These are phyloP conservation scores for Spathaspora sp. DNA, from an alignment of 1,139 yeast genomes.

Conservation along the genomic window DNA sequence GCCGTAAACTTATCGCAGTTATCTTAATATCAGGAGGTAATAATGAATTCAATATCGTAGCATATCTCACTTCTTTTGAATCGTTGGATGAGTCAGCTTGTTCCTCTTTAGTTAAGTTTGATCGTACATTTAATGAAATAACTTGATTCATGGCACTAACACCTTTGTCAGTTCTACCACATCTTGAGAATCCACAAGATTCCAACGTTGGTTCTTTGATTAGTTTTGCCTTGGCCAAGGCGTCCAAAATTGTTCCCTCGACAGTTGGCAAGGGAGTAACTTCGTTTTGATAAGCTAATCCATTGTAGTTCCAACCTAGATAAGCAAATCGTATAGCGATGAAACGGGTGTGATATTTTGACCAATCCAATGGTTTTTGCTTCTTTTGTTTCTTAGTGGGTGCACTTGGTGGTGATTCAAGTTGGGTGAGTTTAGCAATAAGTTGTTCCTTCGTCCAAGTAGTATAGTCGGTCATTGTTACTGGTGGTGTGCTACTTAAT, in stretches of 20 bases:
- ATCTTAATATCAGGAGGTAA: conserved; percentile 80
- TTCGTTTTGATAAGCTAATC: conserved; percentile 77
- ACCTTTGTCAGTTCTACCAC: conserved; percentile 96
- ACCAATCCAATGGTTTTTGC: conserved; percentile 63
- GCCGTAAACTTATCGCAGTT: conserved; percentile 80
- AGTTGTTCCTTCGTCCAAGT: conserved; percentile 55
- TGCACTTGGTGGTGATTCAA: conserved; percentile 32
- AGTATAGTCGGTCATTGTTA: conserved; percentile 28
- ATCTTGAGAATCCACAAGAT: conserved; percentile 73
- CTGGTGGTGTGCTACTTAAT: conserved; percentile 10
- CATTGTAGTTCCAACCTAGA: conserved; percentile 91
- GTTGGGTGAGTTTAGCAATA: conserved; percentile 44
- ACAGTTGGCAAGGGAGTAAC: conserved; percentile 84
- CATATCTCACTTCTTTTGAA: conserved; percentile 68
- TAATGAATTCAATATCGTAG: conserved; percentile 69
- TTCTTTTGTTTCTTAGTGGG: conserved; percentile 13
- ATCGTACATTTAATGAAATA: conserved; percentile 74
- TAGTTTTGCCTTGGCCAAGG: conserved; percentile 65
- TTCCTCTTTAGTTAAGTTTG: conserved; percentile 56
- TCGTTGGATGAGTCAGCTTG: conserved; percentile 61
- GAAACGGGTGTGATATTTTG: conserved; percentile 62
- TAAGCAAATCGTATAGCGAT: conserved; percentile 85
- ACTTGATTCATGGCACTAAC: conserved; percentile 98
- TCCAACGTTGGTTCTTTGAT: conserved; percentile 63
- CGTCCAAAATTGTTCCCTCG: conserved; percentile 72